Base-by-base conservation (phyloP, 179 eudicot genomes). In the Heliamphora pulchella region DNA sequence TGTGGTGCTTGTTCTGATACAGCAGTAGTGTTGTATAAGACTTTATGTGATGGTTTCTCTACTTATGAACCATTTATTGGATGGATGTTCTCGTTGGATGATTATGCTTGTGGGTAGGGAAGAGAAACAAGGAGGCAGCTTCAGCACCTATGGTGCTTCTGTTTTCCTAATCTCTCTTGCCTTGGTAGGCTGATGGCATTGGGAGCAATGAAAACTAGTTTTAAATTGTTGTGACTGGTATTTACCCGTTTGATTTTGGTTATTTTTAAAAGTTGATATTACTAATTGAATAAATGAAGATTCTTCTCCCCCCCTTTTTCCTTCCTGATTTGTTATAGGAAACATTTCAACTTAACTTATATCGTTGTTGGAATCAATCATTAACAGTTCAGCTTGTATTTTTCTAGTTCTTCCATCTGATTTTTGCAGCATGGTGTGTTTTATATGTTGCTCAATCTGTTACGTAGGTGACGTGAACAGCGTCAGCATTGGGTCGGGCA, bases 391-490 rank as follows among this genome's bases (percentile, higher is more conserved):
- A 18, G 31, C 20, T 8, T 17, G 51, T n/a, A 22, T 71, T 71
- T 18, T 39, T 74, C 64, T 62, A 10, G 8, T 62, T 8, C 17
- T 14, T 77, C 17, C 43, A 43, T 55, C 18, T 44, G 46, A 22
- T 13, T 83, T 55, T 48, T 48, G 46, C 47, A 48, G 2, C 14
- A n/a, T 50, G 46, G 46, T 57, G 76, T 62, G 73, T 80, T 66
- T 70, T 2, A 13, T 70, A 31, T 68, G 50, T 72, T 17, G 50
- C n/a, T 44, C 10, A 3, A 22, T 83, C 41, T n/a, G 50, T 15
- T 78, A 18, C 81, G 77, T 89, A 95, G 98, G 98, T 84, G 98
- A 95, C 84, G 97, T 90, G 79, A 93, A 95, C 88, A 84, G 78
- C 80, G 84, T 95, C 72, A 89, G 87, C 74, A 87, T 95, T 83